Conservation (phyloP, 2,329 filamentous ascomycete species). For the Trichoderma endophyticum region DNA sequence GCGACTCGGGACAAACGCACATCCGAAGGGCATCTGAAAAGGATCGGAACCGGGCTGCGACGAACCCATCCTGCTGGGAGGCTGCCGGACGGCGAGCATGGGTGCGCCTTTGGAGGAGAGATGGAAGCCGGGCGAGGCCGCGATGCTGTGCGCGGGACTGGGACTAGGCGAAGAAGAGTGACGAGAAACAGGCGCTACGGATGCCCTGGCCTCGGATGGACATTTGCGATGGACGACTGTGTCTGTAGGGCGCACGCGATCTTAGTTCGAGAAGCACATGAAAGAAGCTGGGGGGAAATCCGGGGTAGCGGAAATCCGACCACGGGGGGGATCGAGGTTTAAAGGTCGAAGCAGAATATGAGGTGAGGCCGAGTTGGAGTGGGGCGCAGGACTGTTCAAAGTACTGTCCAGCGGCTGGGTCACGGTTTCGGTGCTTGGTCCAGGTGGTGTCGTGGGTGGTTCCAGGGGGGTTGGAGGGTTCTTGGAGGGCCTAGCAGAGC, state of each 20-base stretch:
- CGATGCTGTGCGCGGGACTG: slow-evolving; percentile 1
- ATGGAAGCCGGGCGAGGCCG: not conserved
- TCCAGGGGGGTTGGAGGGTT: not conserved
- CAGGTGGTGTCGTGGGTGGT: not conserved
- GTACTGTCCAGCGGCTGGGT: slow-evolving; percentile 3
- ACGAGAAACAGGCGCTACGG: slow-evolving; percentile 6
- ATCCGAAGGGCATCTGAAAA: slow-evolving; percentile 60
- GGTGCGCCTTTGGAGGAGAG: slow-evolving; percentile 36
- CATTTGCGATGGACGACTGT: not conserved
- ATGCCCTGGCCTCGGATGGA: slow-evolving; percentile 2
- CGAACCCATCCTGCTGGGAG: slow-evolving; percentile 58
- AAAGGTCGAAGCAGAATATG: slow-evolving; percentile 9
- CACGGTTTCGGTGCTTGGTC: slow-evolving; percentile 9
- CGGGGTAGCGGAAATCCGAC: slow-evolving; percentile 23
- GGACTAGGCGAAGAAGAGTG: not conserved
- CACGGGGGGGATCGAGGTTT: slow-evolving; percentile 14
- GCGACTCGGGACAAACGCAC: slow-evolving; percentile 45
- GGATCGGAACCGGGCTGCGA: slow-evolving; percentile 51
- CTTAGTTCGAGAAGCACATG: slow-evolving; percentile 18
- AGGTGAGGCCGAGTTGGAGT: slow-evolving; percentile 19
- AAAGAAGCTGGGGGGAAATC: slow-evolving; percentile 23
- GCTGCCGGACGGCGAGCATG: slow-evolving; percentile 55
- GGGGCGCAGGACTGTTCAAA: slow-evolving; percentile 7
- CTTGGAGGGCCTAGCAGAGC: not conserved
- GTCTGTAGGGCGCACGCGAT: slow-evolving; percentile 13